These are phyloP conservation scores for Pestalotiopsis sp. DNA, from an alignment of 2,329 filamentous ascomycete genomes.

Conservation along the genomic window DNA sequence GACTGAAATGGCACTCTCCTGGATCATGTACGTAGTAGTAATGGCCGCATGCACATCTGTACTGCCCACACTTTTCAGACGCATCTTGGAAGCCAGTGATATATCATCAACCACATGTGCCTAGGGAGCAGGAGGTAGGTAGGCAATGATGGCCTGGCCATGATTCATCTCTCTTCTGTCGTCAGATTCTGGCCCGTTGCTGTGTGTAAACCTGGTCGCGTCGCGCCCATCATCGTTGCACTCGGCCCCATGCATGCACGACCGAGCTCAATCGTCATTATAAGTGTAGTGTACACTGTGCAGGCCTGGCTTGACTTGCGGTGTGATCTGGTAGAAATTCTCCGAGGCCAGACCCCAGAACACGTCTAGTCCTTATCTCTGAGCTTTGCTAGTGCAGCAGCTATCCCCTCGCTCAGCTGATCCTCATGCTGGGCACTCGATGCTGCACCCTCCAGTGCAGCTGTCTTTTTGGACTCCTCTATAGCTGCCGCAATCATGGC, in stretches of 20 bases:
- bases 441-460: slow-evolving; percentile 27
- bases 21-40: too few relatives aligned
- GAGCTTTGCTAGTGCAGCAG: slow-evolving; percentile 62
- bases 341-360: background rate
- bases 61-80: background rate
- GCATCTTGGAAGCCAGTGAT: background rate
- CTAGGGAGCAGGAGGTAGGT: too few relatives aligned
- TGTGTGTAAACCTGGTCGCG: background rate
- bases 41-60: too few relatives aligned
- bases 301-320: background rate
- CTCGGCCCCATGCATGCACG: slow-evolving; percentile 4
- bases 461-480: slow-evolving; percentile 45
- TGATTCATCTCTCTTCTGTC: background rate
- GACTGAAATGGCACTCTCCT: background rate
- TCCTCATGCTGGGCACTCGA: slow-evolving; percentile 32
- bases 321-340: background rate
- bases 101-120: background rate
- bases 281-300: background rate
- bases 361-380: slow-evolving; percentile 42
- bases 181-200: background rate
- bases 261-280: background rate
- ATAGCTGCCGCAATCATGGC: slow-evolving; percentile 50
- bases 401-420: slow-evolving; percentile 57
- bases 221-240: background rate
- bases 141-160: too few relatives aligned